A percentile compares a stretch with the other conserved stretches of the same genome.
Conservation (phyloP, 2,329 filamentous ascomycete genomes). For the Ophiocordyceps camponoti-floridani region DNA sequence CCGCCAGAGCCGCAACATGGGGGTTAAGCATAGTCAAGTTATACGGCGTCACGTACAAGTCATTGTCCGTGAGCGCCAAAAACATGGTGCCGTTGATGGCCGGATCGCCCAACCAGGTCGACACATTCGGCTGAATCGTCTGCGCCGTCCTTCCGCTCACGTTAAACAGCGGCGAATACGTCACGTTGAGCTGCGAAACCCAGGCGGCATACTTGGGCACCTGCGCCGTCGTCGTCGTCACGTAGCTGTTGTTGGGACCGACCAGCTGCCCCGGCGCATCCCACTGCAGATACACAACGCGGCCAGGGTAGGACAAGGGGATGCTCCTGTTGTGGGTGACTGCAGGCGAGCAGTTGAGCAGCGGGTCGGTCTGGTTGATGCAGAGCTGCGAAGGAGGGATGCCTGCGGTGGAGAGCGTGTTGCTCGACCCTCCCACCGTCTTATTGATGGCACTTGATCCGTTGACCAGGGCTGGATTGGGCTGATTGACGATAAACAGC, state of each 20-base stretch:
- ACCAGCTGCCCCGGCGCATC: constrained; percentile 49
- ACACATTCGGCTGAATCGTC: constrained; percentile 55
- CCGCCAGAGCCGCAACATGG: constrained; percentile 53
- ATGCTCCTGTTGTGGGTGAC: constrained; percentile 20
- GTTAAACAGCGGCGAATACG: constrained; percentile 44
- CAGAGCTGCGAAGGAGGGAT: constrained; percentile 31
- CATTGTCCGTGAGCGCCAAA: constrained; percentile 52
- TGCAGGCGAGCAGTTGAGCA: constrained; percentile 41
- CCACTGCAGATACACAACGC: constrained; percentile 54
- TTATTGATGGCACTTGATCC: constrained; percentile 28
- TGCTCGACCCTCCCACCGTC: constrained; percentile 40
- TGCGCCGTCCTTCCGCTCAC: constrained; percentile 36
- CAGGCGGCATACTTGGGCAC: constrained; percentile 52
- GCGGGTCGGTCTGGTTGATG: constrained; percentile 32
- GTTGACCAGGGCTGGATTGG: constrained; percentile 44
- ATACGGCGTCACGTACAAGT: constrained; percentile 55
- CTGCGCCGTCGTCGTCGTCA: constrained; percentile 43
- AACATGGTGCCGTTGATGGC: constrained; percentile 67
- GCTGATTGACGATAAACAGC: constrained; percentile 55
- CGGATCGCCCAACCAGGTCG: constrained; percentile 49
- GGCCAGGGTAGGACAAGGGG: constrained; percentile 60
- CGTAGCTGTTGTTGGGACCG: constrained; percentile 70
- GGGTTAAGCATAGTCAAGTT: constrained; percentile 60
- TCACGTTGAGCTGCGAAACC: constrained; percentile 62
- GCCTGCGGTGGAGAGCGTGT: constrained; percentile 31